Base-by-base conservation (phyloP, 2,329 filamentous ascomycete species). In the Trichoderma guizhouense region DNA sequence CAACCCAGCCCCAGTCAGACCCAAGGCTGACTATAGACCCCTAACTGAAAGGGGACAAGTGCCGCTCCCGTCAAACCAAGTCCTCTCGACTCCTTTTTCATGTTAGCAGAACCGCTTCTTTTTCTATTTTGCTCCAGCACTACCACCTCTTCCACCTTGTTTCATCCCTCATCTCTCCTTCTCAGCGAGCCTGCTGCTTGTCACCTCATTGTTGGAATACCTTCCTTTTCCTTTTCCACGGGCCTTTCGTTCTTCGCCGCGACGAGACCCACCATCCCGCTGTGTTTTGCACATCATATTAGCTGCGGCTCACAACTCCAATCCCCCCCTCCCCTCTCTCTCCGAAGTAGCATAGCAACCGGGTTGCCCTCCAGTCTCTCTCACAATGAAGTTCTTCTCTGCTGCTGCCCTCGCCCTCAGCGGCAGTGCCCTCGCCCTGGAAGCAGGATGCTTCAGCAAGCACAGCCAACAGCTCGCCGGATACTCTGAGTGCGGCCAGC, bases 401-500 rank as follows among this genome's bases (percentile, higher is more conserved):
- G 34, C 43, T 24, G 63, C 72, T 43, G 64, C 72, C 36, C 36
- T 84, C 61, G 73, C 83, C 72, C 74, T 81, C 73, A 78, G 79
- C 72, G 79, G 77, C 76, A 82, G 78, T 71, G 79, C 76, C 69
- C 76, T 79, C 72, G 77, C 79, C 74, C 69, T 79, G 53, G 76
- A 74, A 69, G 68, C 77, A 74, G 79, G 82, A 75, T 87, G 86
- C 76, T 76, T 88, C 69, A 77, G 78, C 64, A 73, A 77, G 67
- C 78, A 82, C 74, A 79, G 82, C 73, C 69, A 74, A 28, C 79
- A 82, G 64, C 80, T 88, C 63, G 82, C 84, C 61, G 73, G 71
- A 18, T 77, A 79, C 51, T 80, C 85, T 15, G 79, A 80, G 68
- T 88, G 86, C 77, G 85, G 84, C 61, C 77, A 85, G 75, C 76